phyloP scores from a whole-genome alignment of 306 rosid genomes.

The Boehmeria nivea region DNA sequence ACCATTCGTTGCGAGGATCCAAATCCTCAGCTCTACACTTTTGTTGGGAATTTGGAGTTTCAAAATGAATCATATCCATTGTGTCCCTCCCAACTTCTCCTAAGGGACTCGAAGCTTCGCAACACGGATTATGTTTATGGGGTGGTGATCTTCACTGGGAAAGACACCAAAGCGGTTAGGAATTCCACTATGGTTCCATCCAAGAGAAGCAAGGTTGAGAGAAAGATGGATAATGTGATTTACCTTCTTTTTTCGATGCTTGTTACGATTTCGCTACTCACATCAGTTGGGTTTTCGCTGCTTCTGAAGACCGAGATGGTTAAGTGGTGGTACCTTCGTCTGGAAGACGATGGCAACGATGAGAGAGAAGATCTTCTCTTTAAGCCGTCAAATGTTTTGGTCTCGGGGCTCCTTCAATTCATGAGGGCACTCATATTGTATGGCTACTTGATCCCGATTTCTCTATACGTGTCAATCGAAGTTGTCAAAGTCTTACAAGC shows the following conservation, averaged over 20 bases:
- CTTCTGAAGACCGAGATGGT: constrained; percentile 11
- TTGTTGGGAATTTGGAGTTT: constrained; percentile 22
- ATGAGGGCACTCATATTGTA: constrained; percentile 25
- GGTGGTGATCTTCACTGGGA: constrained; percentile 23
- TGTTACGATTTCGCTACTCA: constrained; percentile 18
- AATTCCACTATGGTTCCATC: constrained; percentile 26
- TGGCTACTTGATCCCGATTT: constrained; percentile 37
- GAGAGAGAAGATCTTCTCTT: neutral
- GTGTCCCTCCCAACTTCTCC: constrained; percentile 16
- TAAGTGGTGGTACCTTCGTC: constrained; percentile 23
- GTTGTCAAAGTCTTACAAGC: constrained; percentile 35
- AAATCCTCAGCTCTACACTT: constrained; percentile 28
- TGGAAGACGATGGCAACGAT: neutral
- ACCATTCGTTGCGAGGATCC: constrained; percentile 33
- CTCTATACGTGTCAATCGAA: constrained; percentile 34
- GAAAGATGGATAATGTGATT: constrained; percentile 30
- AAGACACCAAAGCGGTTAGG: constrained; percentile 26
- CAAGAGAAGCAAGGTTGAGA: constrained; percentile 30
- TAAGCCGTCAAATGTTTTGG: neutral
- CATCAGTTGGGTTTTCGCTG: constrained; percentile 12
- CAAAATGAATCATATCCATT: constrained; percentile 6
- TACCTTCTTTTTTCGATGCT: constrained; percentile 25
- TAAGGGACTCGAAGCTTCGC: constrained; percentile 31
- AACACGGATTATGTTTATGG: constrained; percentile 32
- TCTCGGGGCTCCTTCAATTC: constrained; percentile 23